Evolutionary conservation across 805 yeast species (phyloP).

Genomic region (Nakazawaea laoshanensis): DNA sequence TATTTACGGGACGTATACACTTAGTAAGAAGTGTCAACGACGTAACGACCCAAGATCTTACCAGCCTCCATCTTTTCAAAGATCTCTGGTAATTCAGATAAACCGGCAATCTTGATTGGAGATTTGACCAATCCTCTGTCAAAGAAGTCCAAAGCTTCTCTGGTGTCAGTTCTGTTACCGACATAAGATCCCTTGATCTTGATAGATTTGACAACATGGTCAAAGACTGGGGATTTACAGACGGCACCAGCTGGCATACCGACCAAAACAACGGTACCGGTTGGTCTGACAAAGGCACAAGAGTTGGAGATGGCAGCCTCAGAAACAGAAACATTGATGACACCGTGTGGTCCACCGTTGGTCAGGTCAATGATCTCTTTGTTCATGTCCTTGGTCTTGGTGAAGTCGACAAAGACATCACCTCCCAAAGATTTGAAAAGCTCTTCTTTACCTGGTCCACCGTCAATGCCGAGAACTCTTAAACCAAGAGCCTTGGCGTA

Average conservation of each 20-base stretch:
- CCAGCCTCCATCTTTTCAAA: slow-evolving; percentile 53
- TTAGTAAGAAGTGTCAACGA: slow-evolving; percentile 41
- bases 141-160: slow-evolving; percentile 51
- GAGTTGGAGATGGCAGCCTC: slow-evolving; percentile 38
- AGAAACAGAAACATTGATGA: slow-evolving; percentile 44
- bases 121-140: slow-evolving; percentile 42
- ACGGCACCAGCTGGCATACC: slow-evolving; percentile 60
- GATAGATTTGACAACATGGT: slow-evolving; percentile 46
- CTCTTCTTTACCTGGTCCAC: slow-evolving; percentile 36
- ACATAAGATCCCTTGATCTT: slow-evolving; percentile 50
- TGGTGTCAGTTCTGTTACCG: slow-evolving; percentile 53
- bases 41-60: slow-evolving; percentile 56
- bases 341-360: slow-evolving; percentile 46
- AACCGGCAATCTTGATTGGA: slow-evolving; percentile 47
- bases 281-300: slow-evolving; percentile 32
- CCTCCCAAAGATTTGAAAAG: slow-evolving; percentile 34
- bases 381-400: slow-evolving; percentile 29
- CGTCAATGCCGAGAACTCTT: slow-evolving; percentile 40
- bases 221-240: slow-evolving; percentile 41
- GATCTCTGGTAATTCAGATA: slow-evolving; percentile 38
- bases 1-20: background rate
- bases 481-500: slow-evolving; percentile 43
- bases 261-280: slow-evolving; percentile 53
- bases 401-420: slow-evolving; percentile 38
- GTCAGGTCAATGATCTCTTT: slow-evolving; percentile 31